Evolutionary conservation across 495 filamentous ascomycete genomes (phyloP).

Genomic region (Penicillium nucicola): DNA sequence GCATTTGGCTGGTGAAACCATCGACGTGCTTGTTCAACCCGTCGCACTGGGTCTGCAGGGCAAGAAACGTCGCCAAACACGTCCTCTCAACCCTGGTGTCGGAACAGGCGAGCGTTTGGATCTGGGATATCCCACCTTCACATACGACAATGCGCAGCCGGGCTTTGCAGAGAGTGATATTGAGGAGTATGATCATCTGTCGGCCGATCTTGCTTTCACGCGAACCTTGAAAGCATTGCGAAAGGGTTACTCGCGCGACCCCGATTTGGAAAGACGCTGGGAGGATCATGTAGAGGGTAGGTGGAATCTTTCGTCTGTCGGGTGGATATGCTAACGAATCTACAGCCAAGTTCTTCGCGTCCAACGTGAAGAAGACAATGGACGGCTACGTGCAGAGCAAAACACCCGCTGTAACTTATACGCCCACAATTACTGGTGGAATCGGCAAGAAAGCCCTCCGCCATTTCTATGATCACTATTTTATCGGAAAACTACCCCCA

Average conservation of each 20-base stretch:
- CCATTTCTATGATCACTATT: slow-evolving; percentile 71
- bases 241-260: slow-evolving; percentile 57
- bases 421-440: slow-evolving; percentile 65
- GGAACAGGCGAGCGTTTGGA: slow-evolving; percentile 49
- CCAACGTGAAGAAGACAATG: slow-evolving; percentile 46
- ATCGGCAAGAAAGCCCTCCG: slow-evolving; percentile 65
- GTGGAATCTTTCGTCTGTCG: background rate
- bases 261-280: slow-evolving; percentile 56
- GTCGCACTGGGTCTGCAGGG: slow-evolving; percentile 64
- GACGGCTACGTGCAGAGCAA: slow-evolving; percentile 48
- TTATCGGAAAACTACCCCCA: slow-evolving; percentile 66
- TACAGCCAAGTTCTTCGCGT: slow-evolving; percentile 47
- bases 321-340: background rate
- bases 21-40: slow-evolving; percentile 42
- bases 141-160: slow-evolving; percentile 42
- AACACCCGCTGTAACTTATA: slow-evolving; percentile 54
- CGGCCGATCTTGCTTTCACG: slow-evolving; percentile 53
- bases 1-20: slow-evolving; percentile 51
- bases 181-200: slow-evolving; percentile 50
- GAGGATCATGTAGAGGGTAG: slow-evolving; percentile 59
- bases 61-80: slow-evolving; percentile 48
- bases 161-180: slow-evolving; percentile 60
- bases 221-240: slow-evolving; percentile 48
- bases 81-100: slow-evolving; percentile 49
- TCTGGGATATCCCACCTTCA: slow-evolving; percentile 40